phyloP scores from a whole-genome alignment of 129 eudicot genomes.

The Erigeron canadensis region DNA sequence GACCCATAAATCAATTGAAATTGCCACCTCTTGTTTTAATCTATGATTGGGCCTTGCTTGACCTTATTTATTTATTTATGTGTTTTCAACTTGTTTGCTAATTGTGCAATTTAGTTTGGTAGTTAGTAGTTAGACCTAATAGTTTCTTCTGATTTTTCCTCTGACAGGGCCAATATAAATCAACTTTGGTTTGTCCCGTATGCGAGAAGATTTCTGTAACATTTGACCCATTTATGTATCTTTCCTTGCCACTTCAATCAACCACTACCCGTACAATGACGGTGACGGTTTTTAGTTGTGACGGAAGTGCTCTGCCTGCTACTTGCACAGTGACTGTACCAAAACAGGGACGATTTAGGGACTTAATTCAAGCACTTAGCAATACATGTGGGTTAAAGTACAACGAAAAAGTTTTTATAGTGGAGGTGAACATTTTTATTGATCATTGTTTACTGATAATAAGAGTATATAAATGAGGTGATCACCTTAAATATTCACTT shows the following conservation, averaged over 20 bases:
- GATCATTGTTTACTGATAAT: constrained; percentile 2
- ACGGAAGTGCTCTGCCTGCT: constrained; percentile 80
- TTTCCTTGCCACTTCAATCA: constrained; percentile 95
- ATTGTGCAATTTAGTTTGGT: constrained; percentile 7
- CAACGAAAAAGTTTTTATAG: constrained; percentile 86
- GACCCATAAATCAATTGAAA: neutral
- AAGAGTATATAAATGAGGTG: neutral
- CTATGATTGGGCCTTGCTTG: neutral
- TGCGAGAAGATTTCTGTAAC: constrained; percentile 87
- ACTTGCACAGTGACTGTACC: constrained; percentile 79
- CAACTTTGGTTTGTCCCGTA: constrained; percentile 91
- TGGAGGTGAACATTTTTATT: constrained; percentile 60
- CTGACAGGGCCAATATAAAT: constrained; percentile 89
- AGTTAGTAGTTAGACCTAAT: constrained; percentile 5
- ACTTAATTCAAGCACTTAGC: constrained; percentile 78
- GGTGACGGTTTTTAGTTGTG: constrained; percentile 81
- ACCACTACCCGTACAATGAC: constrained; percentile 80
- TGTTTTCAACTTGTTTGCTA: constrained; percentile 1
- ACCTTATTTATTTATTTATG: neutral
- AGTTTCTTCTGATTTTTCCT: constrained; percentile 14
- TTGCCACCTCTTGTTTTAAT: neutral
- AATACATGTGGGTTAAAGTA: constrained; percentile 65
- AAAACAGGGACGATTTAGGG: constrained; percentile 92
- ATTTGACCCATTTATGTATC: constrained; percentile 98
- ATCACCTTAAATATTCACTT: neutral